Evolutionary conservation across 768 basidiomycete genomes (phyloP).

Genomic region (Suillus alpinus): DNA sequence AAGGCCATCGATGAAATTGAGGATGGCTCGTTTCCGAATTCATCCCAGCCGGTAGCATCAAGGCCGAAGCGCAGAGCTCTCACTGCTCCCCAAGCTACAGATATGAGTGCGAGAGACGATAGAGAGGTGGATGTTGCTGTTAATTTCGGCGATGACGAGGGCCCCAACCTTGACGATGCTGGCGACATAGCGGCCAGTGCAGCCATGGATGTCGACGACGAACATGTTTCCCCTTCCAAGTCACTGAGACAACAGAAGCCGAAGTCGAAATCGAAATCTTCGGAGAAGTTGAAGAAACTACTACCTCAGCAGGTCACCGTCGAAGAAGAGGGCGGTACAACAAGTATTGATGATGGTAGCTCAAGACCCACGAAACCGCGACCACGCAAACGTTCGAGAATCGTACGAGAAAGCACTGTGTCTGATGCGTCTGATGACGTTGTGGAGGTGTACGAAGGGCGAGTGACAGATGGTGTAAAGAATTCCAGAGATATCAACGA

Average conservation of each 20-base stretch:
- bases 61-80: constrained; percentile 6
- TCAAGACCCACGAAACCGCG: not conserved
- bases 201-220: constrained; percentile 8
- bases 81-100: constrained; percentile 11
- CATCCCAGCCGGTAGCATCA: constrained; percentile 5
- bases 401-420: not conserved
- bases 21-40: constrained; percentile 9
- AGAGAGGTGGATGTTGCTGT: constrained; percentile 27
- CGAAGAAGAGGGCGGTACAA: not conserved
- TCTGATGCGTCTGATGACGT: not conserved
- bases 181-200: constrained; percentile 3
- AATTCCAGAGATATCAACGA: not conserved
- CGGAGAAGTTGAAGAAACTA: not conserved
- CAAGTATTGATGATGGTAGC: not conserved
- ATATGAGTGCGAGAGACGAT: constrained; percentile 17
- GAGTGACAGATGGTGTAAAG: not conserved
- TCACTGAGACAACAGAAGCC: not conserved
- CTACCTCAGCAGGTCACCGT: not conserved
- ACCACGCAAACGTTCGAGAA: not conserved
- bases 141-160: constrained; percentile 11
- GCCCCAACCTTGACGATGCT: constrained; percentile 6
- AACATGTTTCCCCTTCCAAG: not conserved
- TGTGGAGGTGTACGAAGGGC: not conserved
- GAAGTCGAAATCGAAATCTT: constrained; percentile 1
- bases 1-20: not conserved